These are phyloP conservation scores for Priceomyces fermenticarens DNA, from an alignment of 805 yeast species.

Conservation along the genomic window DNA sequence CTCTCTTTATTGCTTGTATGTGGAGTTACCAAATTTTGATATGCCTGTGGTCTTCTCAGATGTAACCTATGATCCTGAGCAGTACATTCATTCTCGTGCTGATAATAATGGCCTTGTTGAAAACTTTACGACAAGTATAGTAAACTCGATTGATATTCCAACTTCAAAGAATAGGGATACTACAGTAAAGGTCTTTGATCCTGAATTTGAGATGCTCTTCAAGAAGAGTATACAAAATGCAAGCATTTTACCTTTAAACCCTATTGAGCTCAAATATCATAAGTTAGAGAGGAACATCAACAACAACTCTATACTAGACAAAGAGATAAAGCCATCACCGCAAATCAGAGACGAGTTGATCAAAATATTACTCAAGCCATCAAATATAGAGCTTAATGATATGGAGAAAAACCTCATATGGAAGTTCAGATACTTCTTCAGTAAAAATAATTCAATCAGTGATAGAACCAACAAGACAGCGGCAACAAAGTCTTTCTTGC, in stretches of 20 bases:
- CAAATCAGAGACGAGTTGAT: slow-evolving; percentile 72
- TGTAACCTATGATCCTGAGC: slow-evolving; percentile 13
- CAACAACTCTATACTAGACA: slow-evolving; percentile 71
- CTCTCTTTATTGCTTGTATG: slow-evolving; percentile 22
- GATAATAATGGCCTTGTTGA: slow-evolving; percentile 6
- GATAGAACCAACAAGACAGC: slow-evolving; percentile 14
- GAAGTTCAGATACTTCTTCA: slow-evolving; percentile 79
- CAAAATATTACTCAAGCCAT: slow-evolving; percentile 70
- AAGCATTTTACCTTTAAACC: slow-evolving; percentile 44
- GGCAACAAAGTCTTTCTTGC: slow-evolving; percentile 41
- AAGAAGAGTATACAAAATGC: slow-evolving; percentile 5
- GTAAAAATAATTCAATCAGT: slow-evolving; percentile 49
- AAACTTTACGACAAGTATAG: slow-evolving; percentile 29
- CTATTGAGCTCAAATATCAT: slow-evolving; percentile 84
- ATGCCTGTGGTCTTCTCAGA: slow-evolving; percentile 43
- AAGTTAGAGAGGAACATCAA: slow-evolving; percentile 76
- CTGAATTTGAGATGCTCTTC: slow-evolving; percentile 26
- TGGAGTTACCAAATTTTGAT: slow-evolving; percentile 44
- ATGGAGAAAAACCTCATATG: slow-evolving; percentile 85
- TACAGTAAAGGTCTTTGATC: slow-evolving; percentile 41
- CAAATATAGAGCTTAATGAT: slow-evolving; percentile 76
- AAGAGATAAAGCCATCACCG: slow-evolving; percentile 85
- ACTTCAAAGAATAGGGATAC: slow-evolving; percentile 7
- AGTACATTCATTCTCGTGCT: slow-evolving; percentile 1
- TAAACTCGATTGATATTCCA: slow-evolving; percentile 33